Evolutionary conservation across 129 eudicot genomes (phyloP), one percentile per base, ranked within the genome.

Genomic region (Arctium lappa): DNA sequence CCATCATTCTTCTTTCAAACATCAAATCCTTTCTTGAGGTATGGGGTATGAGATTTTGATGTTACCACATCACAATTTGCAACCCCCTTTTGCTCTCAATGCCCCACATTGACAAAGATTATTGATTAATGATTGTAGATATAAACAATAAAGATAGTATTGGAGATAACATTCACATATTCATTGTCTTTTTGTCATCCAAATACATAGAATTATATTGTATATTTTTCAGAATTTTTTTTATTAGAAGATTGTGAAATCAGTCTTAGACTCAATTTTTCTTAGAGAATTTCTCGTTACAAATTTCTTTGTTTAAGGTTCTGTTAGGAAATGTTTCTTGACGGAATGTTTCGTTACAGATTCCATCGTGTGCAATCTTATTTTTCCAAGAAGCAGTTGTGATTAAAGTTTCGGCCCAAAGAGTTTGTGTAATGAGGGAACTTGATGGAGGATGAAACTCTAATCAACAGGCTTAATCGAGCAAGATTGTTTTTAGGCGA

Each of bases 11-110:
- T 31, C 71, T 74, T 78, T 86, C 83, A 34, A 82, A 38, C 79
- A 78, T 32, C 84, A 85, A 88, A 88, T 88, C 88, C 79, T 80
- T 76, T 79, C 77, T 88, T 80, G 86, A 79, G 79, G 74, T 69
- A 81, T 72, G 81, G 73, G 56, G 73, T 75, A 81, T 73, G 79
- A 84, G 69, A 81, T 44, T n/a, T 74, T 79, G 48, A 74, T 65
- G 60, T 29, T 79, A 68, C 44, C 80, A 18, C 29, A n/a, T 79
- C 37, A 63, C 80, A 60, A 60, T 40, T 60, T 36, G 39, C 79
- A 16, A 44, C 60, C 56, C n/a, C n/a, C 79, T 10, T n/a, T 33
- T 32, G 27, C 34, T n/a, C 81, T 15, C 6, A 22, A 30, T 40
- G 34, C n/a, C 77, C 60, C 78, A 46, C 66, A 3, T 10, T 0